These are phyloP conservation scores for Xanthoconium stramineum DNA, from an alignment of 768 basidiomycete species.

Conservation along the genomic window DNA sequence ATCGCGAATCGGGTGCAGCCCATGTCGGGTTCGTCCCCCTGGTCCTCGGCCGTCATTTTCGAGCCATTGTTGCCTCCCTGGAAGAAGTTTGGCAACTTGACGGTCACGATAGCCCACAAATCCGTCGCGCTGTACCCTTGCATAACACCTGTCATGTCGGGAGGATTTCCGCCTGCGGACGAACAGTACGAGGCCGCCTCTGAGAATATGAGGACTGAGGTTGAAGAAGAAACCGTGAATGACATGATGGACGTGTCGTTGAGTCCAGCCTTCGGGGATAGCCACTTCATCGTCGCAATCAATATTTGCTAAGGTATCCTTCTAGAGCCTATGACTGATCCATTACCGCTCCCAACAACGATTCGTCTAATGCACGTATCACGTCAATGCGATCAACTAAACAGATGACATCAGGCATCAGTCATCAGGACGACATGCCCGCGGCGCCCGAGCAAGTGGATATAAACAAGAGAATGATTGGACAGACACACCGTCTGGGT, in stretches of 20 bases:
- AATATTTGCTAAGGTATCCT: too few species aligned
- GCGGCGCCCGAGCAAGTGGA: too few species aligned
- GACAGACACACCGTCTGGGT: too few species aligned
- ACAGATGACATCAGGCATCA: too few species aligned
- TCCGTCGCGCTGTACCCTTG: not conserved
- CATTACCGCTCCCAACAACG: slow-evolving; percentile 6
- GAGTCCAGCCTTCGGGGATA: too few species aligned
- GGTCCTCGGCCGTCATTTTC: slow-evolving; percentile 51
- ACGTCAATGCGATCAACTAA: slow-evolving; percentile 2
- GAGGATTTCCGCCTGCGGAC: slow-evolving; percentile 20
- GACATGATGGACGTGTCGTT: slow-evolving; percentile 16
- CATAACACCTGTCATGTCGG: not conserved
- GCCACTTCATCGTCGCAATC: too few species aligned
- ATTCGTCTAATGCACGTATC: not conserved
- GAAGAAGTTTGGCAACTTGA: slow-evolving; percentile 41
- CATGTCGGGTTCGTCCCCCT: slow-evolving; percentile 58
- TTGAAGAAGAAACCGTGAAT: slow-evolving; percentile 8
- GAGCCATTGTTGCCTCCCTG: slow-evolving; percentile 43
- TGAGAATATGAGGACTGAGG: slow-evolving; percentile 22
- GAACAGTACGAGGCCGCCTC: slow-evolving; percentile 27
- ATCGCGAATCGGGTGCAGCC: slow-evolving; percentile 43
- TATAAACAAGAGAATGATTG: too few species aligned
- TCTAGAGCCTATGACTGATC: too few species aligned
- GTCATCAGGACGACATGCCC: too few species aligned
- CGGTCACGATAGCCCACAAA: slow-evolving; percentile 18